A percentile compares a stretch with the other conserved stretches of the same genome.
Evolutionary conservation across 768 basidiomycete species (phyloP).

Genomic region (Fomitopsis serialis): DNA sequence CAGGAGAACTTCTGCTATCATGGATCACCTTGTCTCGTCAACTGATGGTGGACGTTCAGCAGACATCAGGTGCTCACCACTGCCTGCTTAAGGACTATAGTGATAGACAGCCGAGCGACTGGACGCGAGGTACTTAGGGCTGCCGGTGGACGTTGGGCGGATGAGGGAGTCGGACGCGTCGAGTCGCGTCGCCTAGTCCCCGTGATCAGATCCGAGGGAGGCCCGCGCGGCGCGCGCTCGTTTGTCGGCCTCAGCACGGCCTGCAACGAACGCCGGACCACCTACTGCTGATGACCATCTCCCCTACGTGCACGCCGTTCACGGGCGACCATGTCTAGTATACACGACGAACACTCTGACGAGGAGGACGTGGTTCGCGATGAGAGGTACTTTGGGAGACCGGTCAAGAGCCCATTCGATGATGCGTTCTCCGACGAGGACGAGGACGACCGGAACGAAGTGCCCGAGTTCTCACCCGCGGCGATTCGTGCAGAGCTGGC

Average conservation of each 20-base stretch:
- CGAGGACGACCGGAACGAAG: constrained; percentile 46
- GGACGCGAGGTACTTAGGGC: no score
- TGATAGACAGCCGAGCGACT: no score
- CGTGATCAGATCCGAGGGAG: not conserved
- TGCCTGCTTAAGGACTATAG: not conserved
- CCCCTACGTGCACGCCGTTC: not conserved
- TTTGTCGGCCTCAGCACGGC: not conserved
- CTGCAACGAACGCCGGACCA: not conserved
- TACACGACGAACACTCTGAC: not conserved
- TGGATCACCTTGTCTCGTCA: constrained; percentile 24
- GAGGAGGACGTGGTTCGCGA: not conserved
- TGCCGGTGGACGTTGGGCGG: no score
- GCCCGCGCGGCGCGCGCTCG: not conserved
- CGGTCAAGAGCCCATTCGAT: constrained; percentile 29
- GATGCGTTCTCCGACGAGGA: constrained; percentile 66
- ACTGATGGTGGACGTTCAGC: not conserved
- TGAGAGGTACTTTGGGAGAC: not conserved
- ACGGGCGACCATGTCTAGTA: not conserved
- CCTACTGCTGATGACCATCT: not conserved
- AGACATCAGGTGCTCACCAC: not conserved
- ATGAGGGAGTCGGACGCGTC: not conserved
- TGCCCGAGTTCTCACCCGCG: constrained; percentile 52
- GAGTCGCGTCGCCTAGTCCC: not conserved
- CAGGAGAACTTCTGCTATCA: constrained; percentile 88
- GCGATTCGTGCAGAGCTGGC: constrained; percentile 60